Evolutionary conservation across 2,329 filamentous ascomycete species (phyloP).

Genomic region (Botrytis fragariae): DNA sequence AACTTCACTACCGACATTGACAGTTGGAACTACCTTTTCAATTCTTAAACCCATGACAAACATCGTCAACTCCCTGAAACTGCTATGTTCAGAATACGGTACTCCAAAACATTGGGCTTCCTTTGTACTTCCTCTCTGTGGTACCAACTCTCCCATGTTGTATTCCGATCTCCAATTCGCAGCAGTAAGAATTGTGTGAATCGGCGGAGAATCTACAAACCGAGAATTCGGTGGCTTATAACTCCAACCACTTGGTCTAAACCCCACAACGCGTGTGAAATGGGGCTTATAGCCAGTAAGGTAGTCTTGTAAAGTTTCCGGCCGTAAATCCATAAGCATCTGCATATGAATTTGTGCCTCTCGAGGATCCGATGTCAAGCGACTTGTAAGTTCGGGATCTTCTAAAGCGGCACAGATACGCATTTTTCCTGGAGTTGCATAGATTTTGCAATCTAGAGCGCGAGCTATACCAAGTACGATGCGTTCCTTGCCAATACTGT

Average conservation of each 20-base stretch:
- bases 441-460: slow-evolving; percentile 85
- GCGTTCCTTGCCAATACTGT: slow-evolving; percentile 96
- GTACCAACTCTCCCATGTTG: slow-evolving; percentile 66
- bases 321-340: slow-evolving; percentile 86
- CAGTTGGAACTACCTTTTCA: slow-evolving; percentile 87
- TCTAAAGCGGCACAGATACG: slow-evolving; percentile 81
- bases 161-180: slow-evolving; percentile 71
- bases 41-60: slow-evolving; percentile 87
- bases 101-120: slow-evolving; percentile 89
- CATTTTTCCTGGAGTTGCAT: slow-evolving; percentile 77
- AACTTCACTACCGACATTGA: slow-evolving; percentile 69
- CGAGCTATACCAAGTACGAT: slow-evolving; percentile 91
- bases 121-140: slow-evolving; percentile 78
- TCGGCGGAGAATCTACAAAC: slow-evolving; percentile 59
- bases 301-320: slow-evolving; percentile 89
- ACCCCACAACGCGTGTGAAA: slow-evolving; percentile 84
- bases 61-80: slow-evolving; percentile 89
- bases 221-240: slow-evolving; percentile 71
- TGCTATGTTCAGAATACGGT: slow-evolving; percentile 93
- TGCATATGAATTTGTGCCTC: slow-evolving; percentile 98
- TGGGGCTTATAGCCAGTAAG: slow-evolving; percentile 74
- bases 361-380: slow-evolving; percentile 75
- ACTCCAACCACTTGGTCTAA: slow-evolving; percentile 91
- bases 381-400: slow-evolving; percentile 73
- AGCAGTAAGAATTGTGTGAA: slow-evolving; percentile 63